Evolutionary conservation across 2,329 filamentous ascomycete species (phyloP).

Genomic region (Aureobasidium sp.): DNA sequence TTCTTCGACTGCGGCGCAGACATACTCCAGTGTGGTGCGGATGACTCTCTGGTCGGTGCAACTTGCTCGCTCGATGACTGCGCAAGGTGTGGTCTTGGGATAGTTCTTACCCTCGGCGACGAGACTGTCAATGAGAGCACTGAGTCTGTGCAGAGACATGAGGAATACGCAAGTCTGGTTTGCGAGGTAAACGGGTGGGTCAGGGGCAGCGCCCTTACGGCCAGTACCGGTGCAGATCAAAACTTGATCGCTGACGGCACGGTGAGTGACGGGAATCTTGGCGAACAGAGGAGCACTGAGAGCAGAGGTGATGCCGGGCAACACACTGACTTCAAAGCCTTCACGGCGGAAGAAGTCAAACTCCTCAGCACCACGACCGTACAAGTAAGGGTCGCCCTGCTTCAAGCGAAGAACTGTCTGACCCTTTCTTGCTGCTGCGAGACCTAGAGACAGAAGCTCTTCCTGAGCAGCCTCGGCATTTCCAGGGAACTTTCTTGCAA

Average conservation of each 20-base stretch:
- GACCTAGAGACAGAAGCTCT: slow-evolving; percentile 83
- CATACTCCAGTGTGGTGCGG: slow-evolving; percentile 82
- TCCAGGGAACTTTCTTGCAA: slow-evolving; percentile 97
- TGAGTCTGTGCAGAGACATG: slow-evolving; percentile 92
- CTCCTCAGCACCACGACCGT: slow-evolving; percentile 95
- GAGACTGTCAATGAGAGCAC: slow-evolving; percentile 76
- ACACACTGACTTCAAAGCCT: slow-evolving; percentile 72
- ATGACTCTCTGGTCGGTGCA: slow-evolving; percentile 97
- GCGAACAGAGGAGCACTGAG: slow-evolving; percentile 91
- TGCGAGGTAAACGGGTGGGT: slow-evolving; percentile 81
- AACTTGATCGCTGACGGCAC: slow-evolving; percentile 91
- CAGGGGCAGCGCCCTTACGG: slow-evolving; percentile 83
- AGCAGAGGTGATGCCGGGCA: slow-evolving; percentile 93
- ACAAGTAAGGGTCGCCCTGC: slow-evolving; percentile 97
- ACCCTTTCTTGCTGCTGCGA: slow-evolving; percentile 73
- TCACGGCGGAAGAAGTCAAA: slow-evolving; percentile 81
- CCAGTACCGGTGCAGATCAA: slow-evolving; percentile 98
- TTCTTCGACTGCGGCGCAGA: slow-evolving; percentile 85
- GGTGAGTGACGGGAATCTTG: slow-evolving; percentile 86
- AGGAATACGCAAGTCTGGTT: slow-evolving; percentile 91
- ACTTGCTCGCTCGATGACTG: slow-evolving; percentile 92
- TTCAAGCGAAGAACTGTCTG: slow-evolving; percentile 90
- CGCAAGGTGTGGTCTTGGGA: slow-evolving; percentile 85
- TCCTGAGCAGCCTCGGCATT: slow-evolving; percentile 96
- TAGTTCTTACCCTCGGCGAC: slow-evolving; percentile 62